Evolutionary conservation across 1,284 basidiomycete species (phyloP), one percentile per base, ranked within the genome.

Genomic region (Trichosporon ovoides): DNA sequence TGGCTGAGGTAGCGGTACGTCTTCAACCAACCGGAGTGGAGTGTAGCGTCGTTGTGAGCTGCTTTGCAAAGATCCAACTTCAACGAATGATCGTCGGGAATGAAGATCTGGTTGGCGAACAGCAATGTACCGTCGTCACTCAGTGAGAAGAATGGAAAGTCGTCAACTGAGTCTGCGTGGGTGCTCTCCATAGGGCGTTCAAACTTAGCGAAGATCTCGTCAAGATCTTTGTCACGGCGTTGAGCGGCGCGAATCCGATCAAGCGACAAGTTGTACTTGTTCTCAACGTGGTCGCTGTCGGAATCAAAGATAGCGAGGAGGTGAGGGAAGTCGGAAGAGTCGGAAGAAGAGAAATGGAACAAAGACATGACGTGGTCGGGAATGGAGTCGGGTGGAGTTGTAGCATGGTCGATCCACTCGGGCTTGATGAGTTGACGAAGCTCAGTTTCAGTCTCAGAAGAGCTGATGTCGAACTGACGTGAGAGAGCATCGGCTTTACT

Each of bases 401-500:
- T 38, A 2, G 18, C n/a, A 9, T 38, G 16, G 38, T 38, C 38
- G 4, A 38, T 12, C 38, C 38, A 38, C 38, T 38, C 38, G 20
- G 38, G 38, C 18, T 38, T 38, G 38, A 38, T 38, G 13, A 38
- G n/a, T 19, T 38, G 38, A 3, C 10, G 3, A 3, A 38, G n/a
- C 4, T 13, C n/a, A 16, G 7, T 19, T 19, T 38, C 38, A 7
- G 3, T 19, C 13, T 38, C 38, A 5, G 11, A 19, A 5, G 16
- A 19, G n/a, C n/a, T 6, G n/a, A 38, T 38, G 38, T 38, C 18
- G n/a, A 9, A 38, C 18, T 38, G 56, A 37, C n/a, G 57, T 52
- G 34, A 59, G 0, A 83, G 67, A 0, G 76, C 64, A 57, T 83
- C 79, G 0, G 78, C 61, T 37, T 74, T 71, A 0, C 60, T 58